Base-by-base conservation (phyloP, 371 early-diverging fungal genomes). In the Rhizopus sp. region DNA sequence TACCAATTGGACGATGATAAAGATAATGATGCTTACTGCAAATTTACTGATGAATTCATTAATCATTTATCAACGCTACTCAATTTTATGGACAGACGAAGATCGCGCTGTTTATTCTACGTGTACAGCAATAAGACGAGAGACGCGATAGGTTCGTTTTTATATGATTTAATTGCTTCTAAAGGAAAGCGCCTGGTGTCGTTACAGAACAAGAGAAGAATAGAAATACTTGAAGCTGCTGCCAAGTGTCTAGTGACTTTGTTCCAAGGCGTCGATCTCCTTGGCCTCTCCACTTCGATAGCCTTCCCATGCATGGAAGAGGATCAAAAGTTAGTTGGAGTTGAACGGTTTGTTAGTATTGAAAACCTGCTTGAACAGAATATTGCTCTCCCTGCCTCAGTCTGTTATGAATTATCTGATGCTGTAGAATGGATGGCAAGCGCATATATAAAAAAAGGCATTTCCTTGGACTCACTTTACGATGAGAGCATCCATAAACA, bases 351-450 rank as follows among this genome's bases (percentile, higher is more conserved):
- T 4, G 60, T 62, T 5, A 45, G 59, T 15, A 40, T 78, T 15
- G 73, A 78, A 42, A 15, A 61, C 6, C 12, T 73, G 0, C 33
- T 78, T 9, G 57, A 54, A 9, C 66, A 71, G 37, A 75, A 75
- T 44, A 54, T 78, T 15, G 76, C 73, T 5, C 34, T 78, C 1
- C 67, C 68, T 9, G 64, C 71, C 2, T 60, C 73, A 0, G 73
- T 71, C 4, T 78, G 62, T 35, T 75, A 78, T 30, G 45, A 49
- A 0, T 42, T 73, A 4, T 29, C 33, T 13, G 73, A 75, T 46
- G 55, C 63, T 12, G 57, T 58, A 10, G 29, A 41, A 47, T 67
- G 73, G 72, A 58, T 71, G 70, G 15, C 57, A 10, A 41, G 15
- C 1, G 15, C 6, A 12, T 41, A 13, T 13, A 41, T 3, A n/a